Conservation (phyloP, 2,329 filamentous ascomycete genomes). For the Parastagonospora avenae region DNA sequence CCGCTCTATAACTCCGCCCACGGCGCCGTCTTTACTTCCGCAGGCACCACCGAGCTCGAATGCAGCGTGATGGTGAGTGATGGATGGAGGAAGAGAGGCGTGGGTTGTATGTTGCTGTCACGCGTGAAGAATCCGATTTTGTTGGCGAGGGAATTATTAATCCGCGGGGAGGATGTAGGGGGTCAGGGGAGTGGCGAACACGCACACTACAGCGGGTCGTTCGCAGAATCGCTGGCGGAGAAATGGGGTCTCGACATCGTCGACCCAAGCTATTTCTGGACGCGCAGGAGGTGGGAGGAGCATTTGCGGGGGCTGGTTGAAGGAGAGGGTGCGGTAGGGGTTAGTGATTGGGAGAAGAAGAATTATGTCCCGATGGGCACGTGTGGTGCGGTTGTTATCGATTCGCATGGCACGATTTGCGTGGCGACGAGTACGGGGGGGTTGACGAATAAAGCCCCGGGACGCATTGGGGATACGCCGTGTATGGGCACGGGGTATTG, state of each 20-base stretch:
- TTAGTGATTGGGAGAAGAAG: slow-evolving; percentile 60
- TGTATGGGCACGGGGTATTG: slow-evolving; percentile 85
- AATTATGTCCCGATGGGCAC: slow-evolving; percentile 83
- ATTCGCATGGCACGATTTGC: slow-evolving; percentile 75
- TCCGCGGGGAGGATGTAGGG: slow-evolving; percentile 68
- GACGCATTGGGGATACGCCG: slow-evolving; percentile 84
- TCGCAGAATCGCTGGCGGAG: slow-evolving; percentile 71
- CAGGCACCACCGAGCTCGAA: slow-evolving; percentile 84
- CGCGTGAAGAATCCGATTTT: slow-evolving; percentile 80
- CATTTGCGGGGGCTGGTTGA: slow-evolving; percentile 64
- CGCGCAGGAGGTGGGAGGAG: slow-evolving; percentile 77
- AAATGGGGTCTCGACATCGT: slow-evolving; percentile 74
- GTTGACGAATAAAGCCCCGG: slow-evolving; percentile 86
- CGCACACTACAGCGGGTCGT: slow-evolving; percentile 68
- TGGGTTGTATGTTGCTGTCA: slow-evolving; percentile 74
- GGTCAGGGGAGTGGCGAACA: slow-evolving; percentile 69
- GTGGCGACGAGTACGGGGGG: slow-evolving; percentile 72
- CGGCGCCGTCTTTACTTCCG: slow-evolving; percentile 84
- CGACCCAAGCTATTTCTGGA: slow-evolving; percentile 76
- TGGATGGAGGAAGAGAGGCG: slow-evolving; percentile 74
- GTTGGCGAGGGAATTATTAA: slow-evolving; percentile 72
- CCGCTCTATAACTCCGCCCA: slow-evolving; percentile 83
- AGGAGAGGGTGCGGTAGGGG: slow-evolving; percentile 48
- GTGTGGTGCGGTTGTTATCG: slow-evolving; percentile 80
- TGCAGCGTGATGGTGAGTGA: slow-evolving; percentile 83